These are phyloP conservation scores for Hanseniaspora taiwanica DNA, from an alignment of 805 yeast species.

Conservation along the genomic window DNA sequence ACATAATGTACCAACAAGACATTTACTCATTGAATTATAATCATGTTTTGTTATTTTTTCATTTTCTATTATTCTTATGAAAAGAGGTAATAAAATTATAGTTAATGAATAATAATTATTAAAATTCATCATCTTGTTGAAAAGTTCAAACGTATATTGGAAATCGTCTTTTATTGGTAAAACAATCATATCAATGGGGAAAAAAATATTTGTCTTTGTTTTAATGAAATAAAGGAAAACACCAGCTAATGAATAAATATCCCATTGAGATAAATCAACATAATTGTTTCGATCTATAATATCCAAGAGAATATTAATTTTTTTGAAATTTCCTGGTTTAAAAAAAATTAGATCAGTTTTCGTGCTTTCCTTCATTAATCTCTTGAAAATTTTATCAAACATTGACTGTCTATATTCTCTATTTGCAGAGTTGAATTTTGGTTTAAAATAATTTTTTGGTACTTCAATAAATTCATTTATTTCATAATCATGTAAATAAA, in stretches of 20 bases:
- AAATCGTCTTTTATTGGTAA: slow-evolving; percentile 42
- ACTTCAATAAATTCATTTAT: slow-evolving; percentile 36
- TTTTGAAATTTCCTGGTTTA: slow-evolving; percentile 41
- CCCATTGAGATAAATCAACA: slow-evolving; percentile 53
- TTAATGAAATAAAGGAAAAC: slow-evolving; percentile 33
- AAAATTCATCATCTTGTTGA: slow-evolving; percentile 23
- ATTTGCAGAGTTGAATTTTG: slow-evolving; percentile 17
- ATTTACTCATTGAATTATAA: slow-evolving; percentile 25
- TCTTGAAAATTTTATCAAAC: slow-evolving; percentile 39
- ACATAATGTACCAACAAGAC: slow-evolving; percentile 42
- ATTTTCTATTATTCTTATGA: slow-evolving; percentile 29
- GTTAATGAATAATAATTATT: slow-evolving; percentile 24
- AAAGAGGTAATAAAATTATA: slow-evolving; percentile 32
- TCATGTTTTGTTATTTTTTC: slow-evolving; percentile 30
- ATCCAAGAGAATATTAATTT: slow-evolving; percentile 30
- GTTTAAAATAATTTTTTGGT: slow-evolving; percentile 27
- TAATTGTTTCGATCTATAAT: slow-evolving; percentile 43
- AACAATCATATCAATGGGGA: slow-evolving; percentile 35
- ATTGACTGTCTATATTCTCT: slow-evolving; percentile 26
- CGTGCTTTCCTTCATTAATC: slow-evolving; percentile 31
- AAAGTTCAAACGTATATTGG: slow-evolving; percentile 28
- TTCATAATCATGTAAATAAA: slow-evolving; percentile 54
- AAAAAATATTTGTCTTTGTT: slow-evolving; percentile 39
- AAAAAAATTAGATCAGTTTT: slow-evolving; percentile 37
- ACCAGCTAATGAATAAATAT: slow-evolving; percentile 33